These are phyloP conservation scores for Vanderwaltozyma verrucispora DNA, from an alignment of 805 yeast species.

Conservation along the genomic window DNA sequence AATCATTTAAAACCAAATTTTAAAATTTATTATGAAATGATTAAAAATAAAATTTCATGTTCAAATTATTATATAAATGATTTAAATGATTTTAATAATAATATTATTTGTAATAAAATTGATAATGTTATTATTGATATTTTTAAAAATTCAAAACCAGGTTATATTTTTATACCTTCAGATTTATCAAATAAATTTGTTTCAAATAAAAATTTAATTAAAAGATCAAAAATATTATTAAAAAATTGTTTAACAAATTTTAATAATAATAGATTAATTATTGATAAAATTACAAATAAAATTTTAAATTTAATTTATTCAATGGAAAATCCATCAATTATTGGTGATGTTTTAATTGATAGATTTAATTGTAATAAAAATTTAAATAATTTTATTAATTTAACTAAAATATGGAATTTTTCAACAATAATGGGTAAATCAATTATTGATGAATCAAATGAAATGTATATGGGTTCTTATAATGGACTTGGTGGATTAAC, in stretches of 20 bases:
- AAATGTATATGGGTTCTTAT: slow-evolving; percentile 61
- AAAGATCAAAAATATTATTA: slow-evolving; percentile 9
- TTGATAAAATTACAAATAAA: slow-evolving; percentile 29
- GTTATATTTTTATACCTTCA: slow-evolving; percentile 67
- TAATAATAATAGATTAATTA: neutral
- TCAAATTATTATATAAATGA: slow-evolving; percentile 40
- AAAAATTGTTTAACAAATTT: slow-evolving; percentile 1
- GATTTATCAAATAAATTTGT: slow-evolving; percentile 44
- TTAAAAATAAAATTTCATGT: slow-evolving; percentile 44
- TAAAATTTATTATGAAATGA: slow-evolving; percentile 53
- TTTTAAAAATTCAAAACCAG: slow-evolving; percentile 58
- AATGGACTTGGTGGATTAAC: slow-evolving; percentile 47
- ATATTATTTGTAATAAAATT: slow-evolving; percentile 41
- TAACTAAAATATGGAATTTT: slow-evolving; percentile 41
- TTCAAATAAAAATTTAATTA: slow-evolving; percentile 9
- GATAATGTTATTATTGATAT: slow-evolving; percentile 56
- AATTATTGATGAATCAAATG: slow-evolving; percentile 56
- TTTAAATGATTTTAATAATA: neutral
- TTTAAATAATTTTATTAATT: slow-evolving; percentile 38
- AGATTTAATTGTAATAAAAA: slow-evolving; percentile 42
- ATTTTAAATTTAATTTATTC: slow-evolving; percentile 43
- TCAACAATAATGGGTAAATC: slow-evolving; percentile 65
- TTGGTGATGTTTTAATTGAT: slow-evolving; percentile 62
- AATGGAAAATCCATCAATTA: slow-evolving; percentile 49
- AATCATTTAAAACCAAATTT: slow-evolving; percentile 45